Conservation (phyloP, 371 early-diverging fungal genomes). For the Ordospora pajunii region DNA sequence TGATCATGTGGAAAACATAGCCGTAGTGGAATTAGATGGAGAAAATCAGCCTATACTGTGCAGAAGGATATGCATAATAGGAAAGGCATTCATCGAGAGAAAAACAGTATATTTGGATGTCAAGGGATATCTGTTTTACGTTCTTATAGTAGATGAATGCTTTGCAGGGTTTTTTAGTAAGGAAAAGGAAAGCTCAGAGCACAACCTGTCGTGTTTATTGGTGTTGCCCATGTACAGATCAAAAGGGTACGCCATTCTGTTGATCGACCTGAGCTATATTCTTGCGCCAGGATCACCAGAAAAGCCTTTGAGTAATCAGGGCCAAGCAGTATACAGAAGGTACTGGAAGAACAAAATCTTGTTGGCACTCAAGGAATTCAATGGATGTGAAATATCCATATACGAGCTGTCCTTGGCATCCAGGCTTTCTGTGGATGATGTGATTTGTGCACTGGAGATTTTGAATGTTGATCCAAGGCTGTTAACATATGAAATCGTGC, state of each 20-base stretch:
- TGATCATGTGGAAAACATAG: slow-evolving; percentile 13
- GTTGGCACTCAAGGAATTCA: not conserved
- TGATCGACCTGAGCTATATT: slow-evolving; percentile 58
- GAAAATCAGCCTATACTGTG: slow-evolving; percentile 25
- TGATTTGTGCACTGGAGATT: slow-evolving; percentile 34
- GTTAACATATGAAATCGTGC: not conserved
- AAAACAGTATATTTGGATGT: slow-evolving; percentile 59
- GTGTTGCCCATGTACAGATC: slow-evolving; percentile 53
- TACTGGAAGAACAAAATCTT: slow-evolving; percentile 57
- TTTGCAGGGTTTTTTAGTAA: slow-evolving; percentile 57
- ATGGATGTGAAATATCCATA: slow-evolving; percentile 15
- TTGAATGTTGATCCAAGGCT: slow-evolving; percentile 34
- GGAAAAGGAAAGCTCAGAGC: slow-evolving; percentile 38
- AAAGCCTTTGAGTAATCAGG: slow-evolving; percentile 53
- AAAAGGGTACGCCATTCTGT: slow-evolving; percentile 50
- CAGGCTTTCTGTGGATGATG: slow-evolving; percentile 51
- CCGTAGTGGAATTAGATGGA: slow-evolving; percentile 47
- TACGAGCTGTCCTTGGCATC: slow-evolving; percentile 25
- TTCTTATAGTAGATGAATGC: slow-evolving; percentile 25
- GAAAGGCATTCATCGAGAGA: slow-evolving; percentile 49
- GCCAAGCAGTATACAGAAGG: slow-evolving; percentile 33
- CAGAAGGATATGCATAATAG: slow-evolving; percentile 47
- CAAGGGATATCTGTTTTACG: slow-evolving; percentile 55
- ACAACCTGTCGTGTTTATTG: slow-evolving; percentile 57
- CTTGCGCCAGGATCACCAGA: slow-evolving; percentile 52